Conservation (phyloP, 495 filamentous ascomycete genomes). For the Jackrogersella minutella region DNA sequence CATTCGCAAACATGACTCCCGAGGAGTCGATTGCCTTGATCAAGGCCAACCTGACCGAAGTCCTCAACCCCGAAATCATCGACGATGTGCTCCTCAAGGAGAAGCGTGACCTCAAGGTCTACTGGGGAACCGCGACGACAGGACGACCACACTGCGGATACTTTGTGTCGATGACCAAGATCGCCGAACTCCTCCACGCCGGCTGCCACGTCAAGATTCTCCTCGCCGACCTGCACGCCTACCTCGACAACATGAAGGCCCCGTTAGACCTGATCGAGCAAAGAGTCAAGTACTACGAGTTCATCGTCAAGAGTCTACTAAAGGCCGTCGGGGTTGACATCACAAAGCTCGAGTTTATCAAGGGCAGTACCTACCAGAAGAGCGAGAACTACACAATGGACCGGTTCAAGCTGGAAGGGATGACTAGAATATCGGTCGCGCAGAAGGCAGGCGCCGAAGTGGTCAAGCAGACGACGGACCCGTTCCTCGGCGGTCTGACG, state of each 20-base stretch:
- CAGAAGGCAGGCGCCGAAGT: slow-evolving; percentile 91
- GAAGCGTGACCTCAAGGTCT: slow-evolving; percentile 75
- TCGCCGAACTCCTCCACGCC: slow-evolving; percentile 85
- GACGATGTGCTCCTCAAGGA: slow-evolving; percentile 72
- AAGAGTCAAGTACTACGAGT: slow-evolving; percentile 76
- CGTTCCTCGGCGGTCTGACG: slow-evolving; percentile 78
- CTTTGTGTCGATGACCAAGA: slow-evolving; percentile 84
- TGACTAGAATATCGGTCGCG: slow-evolving; percentile 72
- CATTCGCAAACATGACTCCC: slow-evolving; percentile 32
- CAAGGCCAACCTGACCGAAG: slow-evolving; percentile 79
- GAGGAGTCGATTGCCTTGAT: slow-evolving; percentile 71
- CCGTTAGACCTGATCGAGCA: slow-evolving; percentile 86
- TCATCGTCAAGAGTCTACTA: slow-evolving; percentile 70
- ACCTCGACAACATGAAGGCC: slow-evolving; percentile 85
- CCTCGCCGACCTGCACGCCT: slow-evolving; percentile 82
- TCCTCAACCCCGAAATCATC: slow-evolving; percentile 87
- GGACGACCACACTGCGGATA: slow-evolving; percentile 85
- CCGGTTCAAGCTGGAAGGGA: slow-evolving; percentile 67
- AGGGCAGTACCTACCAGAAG: slow-evolving; percentile 85
- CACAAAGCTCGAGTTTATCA: slow-evolving; percentile 81
- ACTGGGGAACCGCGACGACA: slow-evolving; percentile 91
- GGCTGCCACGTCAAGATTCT: slow-evolving; percentile 84
- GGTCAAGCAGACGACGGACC: slow-evolving; percentile 85
- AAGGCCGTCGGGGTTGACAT: slow-evolving; percentile 76
- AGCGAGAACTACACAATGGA: slow-evolving; percentile 76